phyloP scores from a whole-genome alignment of 2,329 filamentous ascomycete genomes.

The Harringtonia aguacate region DNA sequence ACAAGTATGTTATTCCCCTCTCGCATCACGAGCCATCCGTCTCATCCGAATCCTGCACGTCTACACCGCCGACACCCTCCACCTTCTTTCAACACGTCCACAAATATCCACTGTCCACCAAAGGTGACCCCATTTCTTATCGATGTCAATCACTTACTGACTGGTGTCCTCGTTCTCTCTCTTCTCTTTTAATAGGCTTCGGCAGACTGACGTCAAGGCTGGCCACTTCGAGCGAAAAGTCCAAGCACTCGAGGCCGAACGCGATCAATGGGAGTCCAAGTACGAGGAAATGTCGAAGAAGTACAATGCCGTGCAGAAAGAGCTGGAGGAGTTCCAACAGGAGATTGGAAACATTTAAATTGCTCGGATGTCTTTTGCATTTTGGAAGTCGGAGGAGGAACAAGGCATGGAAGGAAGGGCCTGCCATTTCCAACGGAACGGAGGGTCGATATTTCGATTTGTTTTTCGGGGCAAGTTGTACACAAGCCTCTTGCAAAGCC shows the following conservation, averaged over 20 bases:
- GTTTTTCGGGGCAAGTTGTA: conserved; percentile 2
- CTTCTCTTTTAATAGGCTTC: conserved; percentile 55
- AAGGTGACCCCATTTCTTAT: conserved; percentile 9
- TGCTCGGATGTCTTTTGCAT: not conserved
- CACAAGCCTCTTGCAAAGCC: conserved; percentile 4
- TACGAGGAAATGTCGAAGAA: conserved; percentile 97
- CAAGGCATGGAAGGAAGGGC: not conserved
- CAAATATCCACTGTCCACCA: conserved; percentile 6
- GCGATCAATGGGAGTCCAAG: conserved; percentile 93
- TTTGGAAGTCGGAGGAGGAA: not conserved
- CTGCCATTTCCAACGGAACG: not conserved
- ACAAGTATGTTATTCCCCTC: conserved; percentile 63
- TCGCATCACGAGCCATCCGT: conserved; percentile 6
- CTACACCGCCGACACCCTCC: not conserved
- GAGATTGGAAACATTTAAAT: conserved; percentile 89
- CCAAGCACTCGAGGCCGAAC: conserved; percentile 83
- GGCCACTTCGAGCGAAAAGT: conserved; percentile 99
- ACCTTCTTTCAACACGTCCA: conserved; percentile 7
- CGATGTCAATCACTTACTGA: not conserved
- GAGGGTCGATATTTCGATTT: conserved; percentile 3
- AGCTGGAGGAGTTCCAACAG: conserved; percentile 78
- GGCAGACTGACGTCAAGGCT: conserved; percentile 98
- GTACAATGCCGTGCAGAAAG: conserved; percentile 72
- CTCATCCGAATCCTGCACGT: not conserved
- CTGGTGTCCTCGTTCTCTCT: conserved; percentile 7